Evolutionary conservation across 2,329 filamentous ascomycete genomes (phyloP).

Genomic region (Pyricularia pennisetigena): DNA sequence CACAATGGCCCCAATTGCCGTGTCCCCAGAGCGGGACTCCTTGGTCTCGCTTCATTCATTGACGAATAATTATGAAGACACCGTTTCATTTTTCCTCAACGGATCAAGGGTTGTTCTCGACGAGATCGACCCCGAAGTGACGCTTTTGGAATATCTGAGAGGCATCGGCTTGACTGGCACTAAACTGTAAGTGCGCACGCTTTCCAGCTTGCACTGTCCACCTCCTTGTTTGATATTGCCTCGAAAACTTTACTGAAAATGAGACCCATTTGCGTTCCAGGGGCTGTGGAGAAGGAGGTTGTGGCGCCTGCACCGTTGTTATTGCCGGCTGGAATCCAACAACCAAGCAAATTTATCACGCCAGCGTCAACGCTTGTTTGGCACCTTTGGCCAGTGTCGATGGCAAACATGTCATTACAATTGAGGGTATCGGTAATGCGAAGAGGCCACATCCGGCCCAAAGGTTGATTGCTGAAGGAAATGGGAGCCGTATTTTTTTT

Average conservation of each 20-base stretch:
- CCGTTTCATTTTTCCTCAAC: constrained; percentile 86
- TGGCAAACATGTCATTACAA: constrained; percentile 95
- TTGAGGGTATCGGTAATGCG: constrained; percentile 88
- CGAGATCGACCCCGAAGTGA: constrained; percentile 81
- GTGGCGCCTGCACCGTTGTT: constrained; percentile 92
- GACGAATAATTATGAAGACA: constrained; percentile 75
- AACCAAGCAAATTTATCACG: constrained; percentile 88
- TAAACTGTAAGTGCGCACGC: constrained; percentile 56
- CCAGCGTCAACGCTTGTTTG: constrained; percentile 90
- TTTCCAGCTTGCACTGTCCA: too few relatives aligned
- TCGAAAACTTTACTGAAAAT: constrained; percentile 3
- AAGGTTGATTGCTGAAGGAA: constrained; percentile 80
- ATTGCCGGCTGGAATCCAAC: constrained; percentile 90
- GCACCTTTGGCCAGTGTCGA: constrained; percentile 88
- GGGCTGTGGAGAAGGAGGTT: constrained; percentile 92
- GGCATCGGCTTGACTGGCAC: constrained; percentile 92
- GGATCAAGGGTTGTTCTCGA: constrained; percentile 83
- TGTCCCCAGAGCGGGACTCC: constrained; percentile 35
- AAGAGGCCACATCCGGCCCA: constrained; percentile 82
- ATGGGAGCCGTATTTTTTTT: constrained; percentile 51
- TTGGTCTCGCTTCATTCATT: constrained; percentile 36
- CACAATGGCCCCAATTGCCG: constrained; percentile 45
- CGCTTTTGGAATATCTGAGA: constrained; percentile 83
- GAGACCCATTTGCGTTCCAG: constrained; percentile 20
- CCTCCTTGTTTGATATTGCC: background rate